Conservation (phyloP, 2,329 filamentous ascomycete species). For the Aureobasidium namibiae region DNA sequence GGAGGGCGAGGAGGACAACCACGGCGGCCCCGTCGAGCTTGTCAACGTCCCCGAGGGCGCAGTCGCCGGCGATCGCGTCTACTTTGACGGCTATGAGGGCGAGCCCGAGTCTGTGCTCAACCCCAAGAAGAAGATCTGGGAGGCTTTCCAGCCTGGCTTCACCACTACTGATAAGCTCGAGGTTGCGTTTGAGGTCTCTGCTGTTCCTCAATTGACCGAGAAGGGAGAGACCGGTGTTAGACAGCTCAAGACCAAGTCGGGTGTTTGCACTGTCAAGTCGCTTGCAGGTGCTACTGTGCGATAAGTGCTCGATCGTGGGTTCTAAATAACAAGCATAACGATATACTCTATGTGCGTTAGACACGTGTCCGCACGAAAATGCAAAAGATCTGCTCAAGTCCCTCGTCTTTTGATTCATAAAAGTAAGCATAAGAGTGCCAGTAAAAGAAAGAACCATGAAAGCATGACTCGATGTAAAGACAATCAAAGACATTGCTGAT, state of each 20-base stretch:
- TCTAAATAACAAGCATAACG: not conserved
- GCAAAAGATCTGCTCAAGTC: not conserved
- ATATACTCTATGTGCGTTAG: not conserved
- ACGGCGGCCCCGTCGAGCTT: constrained; percentile 86
- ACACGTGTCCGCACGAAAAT: not conserved
- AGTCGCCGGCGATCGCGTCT: constrained; percentile 77
- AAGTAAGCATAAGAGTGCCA: too few species aligned
- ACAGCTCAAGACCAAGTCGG: constrained; percentile 68
- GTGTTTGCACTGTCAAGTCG: constrained; percentile 73
- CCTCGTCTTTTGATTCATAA: not conserved
- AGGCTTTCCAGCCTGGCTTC: constrained; percentile 92
- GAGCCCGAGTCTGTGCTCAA: constrained; percentile 90
- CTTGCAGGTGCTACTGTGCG: constrained; percentile 75
- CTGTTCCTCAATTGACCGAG: constrained; percentile 66
- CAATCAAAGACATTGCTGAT: too few species aligned
- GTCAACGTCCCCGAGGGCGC: constrained; percentile 72
- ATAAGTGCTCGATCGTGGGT: constrained; percentile 39
- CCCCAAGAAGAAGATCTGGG: constrained; percentile 99
- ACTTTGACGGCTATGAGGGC: constrained; percentile 89
- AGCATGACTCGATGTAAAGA: too few species aligned
- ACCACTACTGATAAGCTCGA: constrained; percentile 74
- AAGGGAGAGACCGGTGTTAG: constrained; percentile 47
- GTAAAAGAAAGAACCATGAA: too few species aligned
- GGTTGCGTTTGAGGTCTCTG: constrained; percentile 76
- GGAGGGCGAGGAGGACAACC: constrained; percentile 75